Evolutionary conservation across 495 filamentous ascomycete species (phyloP).

Genomic region (Platismatia glauca): DNA sequence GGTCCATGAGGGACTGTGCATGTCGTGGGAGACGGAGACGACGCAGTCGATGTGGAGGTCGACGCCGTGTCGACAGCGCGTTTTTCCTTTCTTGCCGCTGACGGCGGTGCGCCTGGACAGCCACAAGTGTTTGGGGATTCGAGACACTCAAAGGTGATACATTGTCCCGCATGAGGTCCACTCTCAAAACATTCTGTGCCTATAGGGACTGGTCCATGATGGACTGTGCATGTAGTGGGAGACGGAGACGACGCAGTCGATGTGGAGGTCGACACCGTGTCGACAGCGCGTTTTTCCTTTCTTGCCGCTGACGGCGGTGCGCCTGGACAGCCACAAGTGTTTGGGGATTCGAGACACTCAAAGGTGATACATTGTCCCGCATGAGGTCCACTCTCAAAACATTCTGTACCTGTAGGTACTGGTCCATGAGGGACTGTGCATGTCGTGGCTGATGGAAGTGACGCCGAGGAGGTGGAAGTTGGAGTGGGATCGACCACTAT

Average conservation of each 20-base stretch:
- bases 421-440: not conserved
- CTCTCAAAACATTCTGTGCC: not conserved
- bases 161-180: not conserved
- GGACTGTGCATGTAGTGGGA: not conserved
- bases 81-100: too few species aligned
- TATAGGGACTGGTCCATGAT: not conserved
- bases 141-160: not conserved
- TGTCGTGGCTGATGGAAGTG: not conserved
- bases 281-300: too few species aligned
- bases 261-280: too few species aligned
- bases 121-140: not conserved
- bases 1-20: not conserved
- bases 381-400: not conserved
- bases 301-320: not conserved
- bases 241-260: not conserved
- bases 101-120: not conserved
- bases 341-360: not conserved
- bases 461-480: not conserved
- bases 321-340: not conserved
- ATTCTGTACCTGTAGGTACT: not conserved
- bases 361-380: not conserved
- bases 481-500: not conserved
- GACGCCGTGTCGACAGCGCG: too few species aligned
- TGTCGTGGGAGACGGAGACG: not conserved
- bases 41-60: not conserved